Percentiles rank a stretch among this genome's conserved stretches.
Conservation (phyloP, 306 rosid species). For the Quercus wislizeni region DNA sequence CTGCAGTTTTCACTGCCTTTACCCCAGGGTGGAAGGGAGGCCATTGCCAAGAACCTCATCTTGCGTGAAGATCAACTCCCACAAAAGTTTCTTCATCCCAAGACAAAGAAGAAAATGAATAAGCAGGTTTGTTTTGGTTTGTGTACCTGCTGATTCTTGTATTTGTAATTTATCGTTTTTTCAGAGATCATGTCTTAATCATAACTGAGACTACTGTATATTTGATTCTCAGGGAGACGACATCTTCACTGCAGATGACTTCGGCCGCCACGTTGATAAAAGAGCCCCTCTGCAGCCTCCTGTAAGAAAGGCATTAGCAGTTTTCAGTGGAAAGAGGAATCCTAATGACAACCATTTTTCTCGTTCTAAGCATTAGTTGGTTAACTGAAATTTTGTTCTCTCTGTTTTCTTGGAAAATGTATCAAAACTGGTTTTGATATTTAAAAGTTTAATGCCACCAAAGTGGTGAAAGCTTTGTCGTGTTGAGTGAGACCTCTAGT, state of each 20-base stretch:
- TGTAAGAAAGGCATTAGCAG: constrained; percentile 69
- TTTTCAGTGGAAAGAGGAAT: constrained; percentile 78
- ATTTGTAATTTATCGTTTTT: constrained; percentile 5
- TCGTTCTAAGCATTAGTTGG: constrained; percentile 43
- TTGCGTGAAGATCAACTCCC: constrained; percentile 99
- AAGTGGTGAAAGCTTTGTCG: too few species aligned
- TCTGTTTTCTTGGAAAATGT: background rate
- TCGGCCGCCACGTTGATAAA: constrained; percentile 72
- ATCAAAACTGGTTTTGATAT: background rate
- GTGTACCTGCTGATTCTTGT: background rate
- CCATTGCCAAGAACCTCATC: constrained; percentile 73
- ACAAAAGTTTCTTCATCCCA: constrained; percentile 76
- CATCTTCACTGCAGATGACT: constrained; percentile 44
- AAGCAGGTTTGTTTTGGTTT: constrained; percentile 46
- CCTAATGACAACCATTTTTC: constrained; percentile 90
- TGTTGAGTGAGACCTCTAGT: background rate
- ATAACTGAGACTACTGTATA: constrained; percentile 8
- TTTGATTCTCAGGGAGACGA: constrained; percentile 60
- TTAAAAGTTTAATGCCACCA: background rate
- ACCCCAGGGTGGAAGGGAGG: constrained; percentile 90
- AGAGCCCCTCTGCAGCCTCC: constrained; percentile 83
- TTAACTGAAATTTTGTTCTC: background rate
- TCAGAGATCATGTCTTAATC: background rate
- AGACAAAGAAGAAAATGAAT: constrained; percentile 70
- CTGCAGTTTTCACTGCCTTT: constrained; percentile 83